Conservation (phyloP, 805 yeast genomes). For the Suhomyces canberraensis region DNA sequence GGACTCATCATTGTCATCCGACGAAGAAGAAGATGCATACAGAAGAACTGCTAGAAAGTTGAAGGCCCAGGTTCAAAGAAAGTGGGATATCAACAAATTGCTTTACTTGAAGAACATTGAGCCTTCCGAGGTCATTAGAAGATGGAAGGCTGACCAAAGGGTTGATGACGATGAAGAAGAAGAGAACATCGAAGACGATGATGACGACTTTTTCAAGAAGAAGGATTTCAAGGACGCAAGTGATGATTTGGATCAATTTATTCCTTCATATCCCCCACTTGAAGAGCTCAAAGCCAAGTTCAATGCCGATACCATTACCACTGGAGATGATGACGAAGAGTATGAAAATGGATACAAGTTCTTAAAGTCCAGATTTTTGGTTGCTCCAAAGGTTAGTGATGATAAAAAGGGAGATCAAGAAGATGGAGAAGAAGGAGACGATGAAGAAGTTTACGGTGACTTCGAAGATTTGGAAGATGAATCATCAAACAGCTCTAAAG, state of each 20-base stretch:
- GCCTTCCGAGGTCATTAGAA: constrained; percentile 65
- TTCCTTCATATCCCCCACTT: constrained; percentile 35
- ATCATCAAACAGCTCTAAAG: constrained; percentile 13
- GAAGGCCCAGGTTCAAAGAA: constrained; percentile 48
- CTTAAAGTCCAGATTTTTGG: constrained; percentile 48
- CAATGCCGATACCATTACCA: constrained; percentile 25
- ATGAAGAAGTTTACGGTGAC: constrained; percentile 35
- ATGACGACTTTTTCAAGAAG: constrained; percentile 51
- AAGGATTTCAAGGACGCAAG: constrained; percentile 26
- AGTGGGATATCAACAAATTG: constrained; percentile 79
- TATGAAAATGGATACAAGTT: constrained; percentile 39
- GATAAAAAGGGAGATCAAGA: constrained; percentile 22
- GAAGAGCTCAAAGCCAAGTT: constrained; percentile 48
- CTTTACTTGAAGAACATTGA: constrained; percentile 75
- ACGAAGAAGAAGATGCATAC: constrained; percentile 36
- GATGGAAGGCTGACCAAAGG: constrained; percentile 62
- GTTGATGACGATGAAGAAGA: constrained; percentile 41
- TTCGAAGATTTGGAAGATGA: constrained; percentile 39
- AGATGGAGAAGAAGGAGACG: constrained; percentile 29
- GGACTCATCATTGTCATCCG: constrained; percentile 44
- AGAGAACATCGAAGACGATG: constrained; percentile 39
- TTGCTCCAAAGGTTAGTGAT: constrained; percentile 47
- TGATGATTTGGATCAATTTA: constrained; percentile 36
- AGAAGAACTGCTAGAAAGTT: constrained; percentile 57
- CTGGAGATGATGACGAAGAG: constrained; percentile 35